Conservation (phyloP, 2,329 filamentous ascomycete genomes). For the Scolecobasidium constrictum region DNA sequence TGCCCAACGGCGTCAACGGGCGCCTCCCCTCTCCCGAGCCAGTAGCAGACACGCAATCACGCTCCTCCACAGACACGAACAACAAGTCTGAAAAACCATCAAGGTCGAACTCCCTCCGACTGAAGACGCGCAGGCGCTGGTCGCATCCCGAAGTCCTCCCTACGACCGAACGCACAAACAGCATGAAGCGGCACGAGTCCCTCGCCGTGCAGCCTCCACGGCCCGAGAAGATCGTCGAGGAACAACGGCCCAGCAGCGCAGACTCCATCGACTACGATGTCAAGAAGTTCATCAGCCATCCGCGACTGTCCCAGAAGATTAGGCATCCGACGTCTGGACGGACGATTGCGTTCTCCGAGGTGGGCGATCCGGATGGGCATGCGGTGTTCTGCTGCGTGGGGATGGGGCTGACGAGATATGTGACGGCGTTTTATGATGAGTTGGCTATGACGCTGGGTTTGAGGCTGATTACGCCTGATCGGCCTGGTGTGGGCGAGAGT, state of each 20-base stretch:
- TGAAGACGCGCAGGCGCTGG: slow-evolving; percentile 27
- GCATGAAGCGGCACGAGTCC: slow-evolving; percentile 16
- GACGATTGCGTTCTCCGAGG: slow-evolving; percentile 90
- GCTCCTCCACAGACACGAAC: background rate
- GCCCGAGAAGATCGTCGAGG: slow-evolving; percentile 11
- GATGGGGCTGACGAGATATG: slow-evolving; percentile 92
- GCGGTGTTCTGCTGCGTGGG: slow-evolving; percentile 95
- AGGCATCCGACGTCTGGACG: slow-evolving; percentile 76
- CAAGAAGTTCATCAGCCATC: slow-evolving; percentile 63
- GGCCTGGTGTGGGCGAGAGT: slow-evolving; percentile 88
- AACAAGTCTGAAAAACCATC: background rate
- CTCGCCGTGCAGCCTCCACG: slow-evolving; percentile 18
- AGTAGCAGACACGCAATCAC: background rate
- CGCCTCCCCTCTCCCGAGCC: background rate
- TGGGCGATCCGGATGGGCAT: slow-evolving; percentile 82
- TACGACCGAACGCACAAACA: slow-evolving; percentile 23
- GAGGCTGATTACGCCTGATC: slow-evolving; percentile 83
- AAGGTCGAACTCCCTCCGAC: slow-evolving; percentile 8
- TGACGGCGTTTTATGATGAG: slow-evolving; percentile 96
- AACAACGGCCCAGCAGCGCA: slow-evolving; percentile 58
- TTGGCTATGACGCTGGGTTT: slow-evolving; percentile 79
- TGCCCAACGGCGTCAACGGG: background rate
- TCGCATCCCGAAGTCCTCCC: slow-evolving; percentile 29
- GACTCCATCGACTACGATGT: slow-evolving; percentile 77
- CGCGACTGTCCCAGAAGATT: slow-evolving; percentile 80